Conservation (phyloP, 2,329 filamentous ascomycete genomes). For the Exserohilum turcica region DNA sequence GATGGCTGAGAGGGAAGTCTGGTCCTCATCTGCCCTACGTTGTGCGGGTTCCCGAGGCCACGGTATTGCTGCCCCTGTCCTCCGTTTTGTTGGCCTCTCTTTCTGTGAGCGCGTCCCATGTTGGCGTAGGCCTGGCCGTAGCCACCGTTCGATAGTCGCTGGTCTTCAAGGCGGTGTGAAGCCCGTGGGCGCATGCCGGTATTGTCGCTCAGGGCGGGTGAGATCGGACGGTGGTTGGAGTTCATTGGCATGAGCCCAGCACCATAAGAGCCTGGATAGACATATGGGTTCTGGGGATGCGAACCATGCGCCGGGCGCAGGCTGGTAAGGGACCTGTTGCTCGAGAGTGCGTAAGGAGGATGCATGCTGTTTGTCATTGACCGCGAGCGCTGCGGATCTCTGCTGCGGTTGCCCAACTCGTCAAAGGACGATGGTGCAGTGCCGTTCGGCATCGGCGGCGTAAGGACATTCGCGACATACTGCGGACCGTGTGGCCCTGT, state of each 20-base stretch:
- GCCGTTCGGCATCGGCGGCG: constrained; percentile 41
- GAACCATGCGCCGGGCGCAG: constrained; percentile 48
- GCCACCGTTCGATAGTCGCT: constrained; percentile 9
- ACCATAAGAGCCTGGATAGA: constrained; percentile 42
- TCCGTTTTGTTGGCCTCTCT: background rate
- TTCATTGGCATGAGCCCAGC: constrained; percentile 44
- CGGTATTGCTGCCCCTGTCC: constrained; percentile 5
- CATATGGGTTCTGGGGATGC: constrained; percentile 48
- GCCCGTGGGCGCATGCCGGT: constrained; percentile 27
- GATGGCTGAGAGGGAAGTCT: constrained; percentile 31
- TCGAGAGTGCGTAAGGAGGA: constrained; percentile 45
- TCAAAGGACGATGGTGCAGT: constrained; percentile 39
- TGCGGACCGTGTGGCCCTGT: constrained; percentile 50
- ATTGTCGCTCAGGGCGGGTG: constrained; percentile 52
- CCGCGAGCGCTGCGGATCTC: constrained; percentile 51
- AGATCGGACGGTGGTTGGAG: constrained; percentile 50
- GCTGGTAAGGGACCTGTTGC: constrained; percentile 53
- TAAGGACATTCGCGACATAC: constrained; percentile 46
- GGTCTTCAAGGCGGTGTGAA: constrained; percentile 20
- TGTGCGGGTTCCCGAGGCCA: constrained; percentile 1
- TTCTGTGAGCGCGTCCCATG: background rate
- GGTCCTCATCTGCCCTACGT: constrained; percentile 27
- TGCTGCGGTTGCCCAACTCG: constrained; percentile 23
- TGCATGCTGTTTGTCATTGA: constrained; percentile 45
- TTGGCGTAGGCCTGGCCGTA: constrained; percentile 4